phyloP scores from a whole-genome alignment of 1,139 yeast genomes.

The Blastobotrys indianensis region DNA sequence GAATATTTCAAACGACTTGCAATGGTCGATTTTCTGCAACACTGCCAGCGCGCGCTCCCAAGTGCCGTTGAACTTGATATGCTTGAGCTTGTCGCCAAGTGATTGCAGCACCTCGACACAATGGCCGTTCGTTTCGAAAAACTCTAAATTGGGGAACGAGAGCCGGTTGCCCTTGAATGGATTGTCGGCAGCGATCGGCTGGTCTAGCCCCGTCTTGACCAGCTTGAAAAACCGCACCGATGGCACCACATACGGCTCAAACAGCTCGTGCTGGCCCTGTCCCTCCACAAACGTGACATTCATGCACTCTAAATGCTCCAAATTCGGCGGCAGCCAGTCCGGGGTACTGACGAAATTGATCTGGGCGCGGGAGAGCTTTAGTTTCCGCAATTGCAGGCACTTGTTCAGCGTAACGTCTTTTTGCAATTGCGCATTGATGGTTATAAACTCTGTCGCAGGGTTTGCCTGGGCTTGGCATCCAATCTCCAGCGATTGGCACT shows the following conservation, averaged over 20 bases:
- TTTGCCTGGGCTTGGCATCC: background rate
- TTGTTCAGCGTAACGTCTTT: background rate
- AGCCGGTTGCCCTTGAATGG: background rate
- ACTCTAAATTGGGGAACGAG: conserved; percentile 2
- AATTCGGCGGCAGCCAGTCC: conserved; percentile 4
- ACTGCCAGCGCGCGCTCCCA: background rate
- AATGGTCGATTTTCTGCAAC: background rate
- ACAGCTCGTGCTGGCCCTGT: background rate
- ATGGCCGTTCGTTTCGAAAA: conserved; percentile 3
- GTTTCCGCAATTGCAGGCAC: background rate
- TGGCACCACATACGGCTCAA: background rate
- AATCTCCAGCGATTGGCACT: conserved; percentile 1
- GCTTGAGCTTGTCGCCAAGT: background rate
- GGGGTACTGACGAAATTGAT: background rate
- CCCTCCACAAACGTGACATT: background rate
- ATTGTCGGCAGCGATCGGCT: background rate
- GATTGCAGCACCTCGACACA: background rate
- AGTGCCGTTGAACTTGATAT: conserved; percentile 1
- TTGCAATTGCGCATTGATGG: background rate
- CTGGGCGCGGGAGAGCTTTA: background rate
- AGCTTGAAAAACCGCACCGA: background rate
- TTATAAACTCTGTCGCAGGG: background rate
- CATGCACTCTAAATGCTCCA: background rate
- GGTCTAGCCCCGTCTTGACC: background rate
- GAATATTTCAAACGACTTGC: conserved; percentile 1